Base-by-base conservation (phyloP, 1,139 yeast genomes). In the Candida dubliniensis region DNA sequence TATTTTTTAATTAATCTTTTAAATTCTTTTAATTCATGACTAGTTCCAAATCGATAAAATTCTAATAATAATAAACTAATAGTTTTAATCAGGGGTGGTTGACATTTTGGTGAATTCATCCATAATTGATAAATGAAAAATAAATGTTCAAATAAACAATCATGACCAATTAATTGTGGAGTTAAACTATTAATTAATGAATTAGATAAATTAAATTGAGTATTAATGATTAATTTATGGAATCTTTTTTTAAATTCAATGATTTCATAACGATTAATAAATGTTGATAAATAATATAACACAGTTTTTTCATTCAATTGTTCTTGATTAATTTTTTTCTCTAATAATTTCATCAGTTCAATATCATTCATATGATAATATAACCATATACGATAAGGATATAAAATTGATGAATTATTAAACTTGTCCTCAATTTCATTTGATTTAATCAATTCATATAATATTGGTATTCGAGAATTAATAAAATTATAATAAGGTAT, bases 311-410 rank as follows among this genome's bases (percentile, higher is more conserved):
- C 51, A 47, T 65, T 55, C 38, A 59, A 54, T 8, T 18, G 23
- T 18, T 41, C 46, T 9, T 31, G 9, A 27, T 50, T 34, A 44
- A 63, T 61, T 8, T 47, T 61, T 8, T 47, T 52, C 4, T 60
- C 44, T 12, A 64, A 49, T 18, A 47, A 45, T 40, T 61, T 63
- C 12, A 66, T 40, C 11, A 57, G 51, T 27, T 52, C 52, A 14
- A 61, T 13, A 40, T 67, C 67, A 44, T 66, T 63, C 54, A 54
- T 56, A 49, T 69, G 74, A 49, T 64, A 69, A 45, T 67, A 59
- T 24, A 67, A 46, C 68, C 71, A 65, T 8, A 66, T 59, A 10
- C 39, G 25, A 27, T 39, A 43, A n/a, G 44, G 44, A 10, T 15
- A 38, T 12, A 18, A 18, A 18, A 5, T 18, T 3, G 23, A 31